Evolutionary conservation across 139 green algal species (phyloP), one percentile per base, ranked within the genome.

Genomic region (Chlorella sp.): DNA sequence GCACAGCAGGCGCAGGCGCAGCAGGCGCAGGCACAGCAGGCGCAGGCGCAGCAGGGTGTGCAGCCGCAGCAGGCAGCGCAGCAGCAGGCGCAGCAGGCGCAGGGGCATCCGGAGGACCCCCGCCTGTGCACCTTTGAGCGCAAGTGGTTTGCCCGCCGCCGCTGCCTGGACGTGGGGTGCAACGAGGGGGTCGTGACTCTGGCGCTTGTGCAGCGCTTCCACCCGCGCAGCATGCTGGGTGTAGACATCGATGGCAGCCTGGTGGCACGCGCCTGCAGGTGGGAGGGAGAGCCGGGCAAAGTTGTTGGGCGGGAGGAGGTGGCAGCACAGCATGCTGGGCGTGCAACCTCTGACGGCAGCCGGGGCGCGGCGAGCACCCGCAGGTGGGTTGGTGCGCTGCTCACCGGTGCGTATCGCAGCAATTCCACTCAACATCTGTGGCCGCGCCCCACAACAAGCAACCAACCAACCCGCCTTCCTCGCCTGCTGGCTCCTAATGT

Each of bases 171-270:
- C 91, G 92, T 99, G 28, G 97, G 97, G 61, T 99, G 97, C 96
- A 99, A 99, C 89, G 97, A 97, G 89, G 97, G 97, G 34, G 76
- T 97, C n/a, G 86, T 99, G 24, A 98, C 96, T 11, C 91, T 99
- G 75, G 94, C 93, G 9, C 77, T 98, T 32, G 97, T 94, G 14
- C 79, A 87, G 2, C 84, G 83, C 7, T 97, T 96, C 86, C 86
- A 89, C 66, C 87, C 90, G 2, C 86, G 81, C 18, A 93, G 88
- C 89, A 96, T 96, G 90, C 87, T 96, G 32, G 97, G 97, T 0
- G 94, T 99, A 75, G 97, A 99, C 93, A 97, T 99, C n/a, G 97
- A 99, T 87, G 66, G 76, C 1, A 60, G 66, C 42, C 95, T 98
- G 34, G 91, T 98, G 36, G 89, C 89, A 34, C 93, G 93, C 81